These are phyloP conservation scores for Platanthera guangdongensis DNA, from an alignment of 106 monocot species.

Conservation along the genomic window DNA sequence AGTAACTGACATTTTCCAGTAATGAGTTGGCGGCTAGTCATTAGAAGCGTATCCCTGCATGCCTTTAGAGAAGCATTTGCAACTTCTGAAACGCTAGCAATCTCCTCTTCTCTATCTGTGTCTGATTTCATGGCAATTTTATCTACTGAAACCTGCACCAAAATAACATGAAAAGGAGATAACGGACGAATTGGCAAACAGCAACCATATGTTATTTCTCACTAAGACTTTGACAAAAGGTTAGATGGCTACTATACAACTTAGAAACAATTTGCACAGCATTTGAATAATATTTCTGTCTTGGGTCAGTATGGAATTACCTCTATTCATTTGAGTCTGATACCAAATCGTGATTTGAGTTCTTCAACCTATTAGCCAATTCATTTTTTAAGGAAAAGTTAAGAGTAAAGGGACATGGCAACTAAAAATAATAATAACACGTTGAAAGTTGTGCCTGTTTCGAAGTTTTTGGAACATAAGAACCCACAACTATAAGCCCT, in stretches of 20 bases:
- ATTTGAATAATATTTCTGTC: not conserved
- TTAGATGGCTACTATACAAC: not conserved
- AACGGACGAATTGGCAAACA: not conserved
- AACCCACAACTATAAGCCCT: conserved; percentile 94
- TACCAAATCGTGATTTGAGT: conserved; percentile 50
- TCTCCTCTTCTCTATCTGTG: conserved; percentile 70
- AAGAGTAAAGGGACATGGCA: not conserved
- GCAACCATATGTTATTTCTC: not conserved
- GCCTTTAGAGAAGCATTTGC: conserved; percentile 62
- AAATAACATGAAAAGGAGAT: not conserved
- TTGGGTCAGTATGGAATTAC: conserved; percentile 19
- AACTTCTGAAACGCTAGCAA: conserved; percentile 53
- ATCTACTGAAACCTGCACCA: conserved; percentile 67
- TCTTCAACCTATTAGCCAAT: conserved; percentile 50
- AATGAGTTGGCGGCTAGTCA: conserved; percentile 84
- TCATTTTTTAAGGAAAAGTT: not conserved
- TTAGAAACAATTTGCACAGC: not conserved
- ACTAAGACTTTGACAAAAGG: not conserved
- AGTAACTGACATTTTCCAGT: conserved; percentile 64
- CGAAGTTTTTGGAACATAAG: conserved; percentile 95
- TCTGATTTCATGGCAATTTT: conserved; percentile 72
- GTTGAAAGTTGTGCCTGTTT: conserved; percentile 55
- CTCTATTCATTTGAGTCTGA: conserved; percentile 62
- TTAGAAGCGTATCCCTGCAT: conserved; percentile 73
- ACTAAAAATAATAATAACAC: not conserved